Evolutionary conservation across 1,139 yeast species (phyloP).

Genomic region (Zygosaccharomyces sapae): DNA sequence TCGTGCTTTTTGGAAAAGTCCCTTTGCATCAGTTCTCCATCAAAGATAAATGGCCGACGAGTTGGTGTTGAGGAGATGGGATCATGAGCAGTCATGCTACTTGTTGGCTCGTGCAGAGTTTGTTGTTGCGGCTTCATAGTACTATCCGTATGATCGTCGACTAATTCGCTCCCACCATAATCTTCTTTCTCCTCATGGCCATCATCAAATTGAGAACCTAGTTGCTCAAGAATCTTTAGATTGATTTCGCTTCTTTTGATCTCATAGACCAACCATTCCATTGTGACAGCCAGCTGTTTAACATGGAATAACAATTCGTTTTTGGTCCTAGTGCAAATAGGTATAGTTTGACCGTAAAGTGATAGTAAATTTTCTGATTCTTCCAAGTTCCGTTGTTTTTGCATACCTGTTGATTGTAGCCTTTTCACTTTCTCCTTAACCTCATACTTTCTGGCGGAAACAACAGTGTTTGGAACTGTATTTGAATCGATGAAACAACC

Average conservation of each 20-base stretch:
- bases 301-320: conserved; percentile 45
- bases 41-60: conserved; percentile 22
- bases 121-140: background rate
- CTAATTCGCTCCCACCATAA: background rate
- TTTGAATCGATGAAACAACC: conserved; percentile 36
- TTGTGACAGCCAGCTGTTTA: conserved; percentile 44
- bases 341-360: conserved; percentile 46
- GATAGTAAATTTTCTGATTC: conserved; percentile 39
- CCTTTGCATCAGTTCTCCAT: conserved; percentile 16
- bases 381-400: conserved; percentile 37
- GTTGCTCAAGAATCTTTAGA: conserved; percentile 39
- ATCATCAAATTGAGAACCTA: conserved; percentile 7
- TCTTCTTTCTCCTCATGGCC: conserved; percentile 1
- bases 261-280: conserved; percentile 56
- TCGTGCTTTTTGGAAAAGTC: conserved; percentile 12
- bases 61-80: conserved; percentile 9
- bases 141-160: background rate
- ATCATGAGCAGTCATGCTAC: background rate
- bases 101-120: background rate
- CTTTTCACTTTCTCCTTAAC: conserved; percentile 34
- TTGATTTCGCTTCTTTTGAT: conserved; percentile 44
- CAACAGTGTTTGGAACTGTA: conserved; percentile 28
- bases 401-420: conserved; percentile 36
- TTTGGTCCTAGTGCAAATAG: conserved; percentile 48
- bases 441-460: conserved; percentile 25